Base-by-base conservation (phyloP, 2,329 filamentous ascomycete genomes). In the Pseudocercospora cruenta region DNA sequence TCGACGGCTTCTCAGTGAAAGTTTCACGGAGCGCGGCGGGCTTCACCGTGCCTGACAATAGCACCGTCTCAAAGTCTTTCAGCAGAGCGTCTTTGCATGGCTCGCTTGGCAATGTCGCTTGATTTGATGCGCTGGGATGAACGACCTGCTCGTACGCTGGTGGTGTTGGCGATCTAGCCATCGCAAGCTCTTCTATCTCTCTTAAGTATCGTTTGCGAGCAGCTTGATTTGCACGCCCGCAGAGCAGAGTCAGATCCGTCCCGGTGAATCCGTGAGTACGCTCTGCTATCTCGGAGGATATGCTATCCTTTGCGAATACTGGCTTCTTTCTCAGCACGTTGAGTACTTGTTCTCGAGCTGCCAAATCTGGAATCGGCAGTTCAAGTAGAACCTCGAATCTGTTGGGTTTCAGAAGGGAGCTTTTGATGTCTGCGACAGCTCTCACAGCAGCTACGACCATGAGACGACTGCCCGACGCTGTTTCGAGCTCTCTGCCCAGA, bases 11-110 rank as follows among this genome's bases (percentile, higher is more conserved):
- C 75, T 96, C 92, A 55, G 97, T 84, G 75, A 95, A 92, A 63
- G 97, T 89, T 75, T 96, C 93, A 70, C 92, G 89, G 87, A 98
- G 94, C 3, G 93, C 92, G 0, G 91, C 93, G 1, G 94, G 93
- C 10, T 87, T 86, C n/a, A 93, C 88, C 1, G 3, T 6, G 33
- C 16, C 36, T 0, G 36, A 57, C 22, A 9, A 7, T 2, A 64
- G 28, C 0, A 51, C 54, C 26, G n/a, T 12, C n/a, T 64, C 62
- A 22, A 59, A 66, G 31, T 69, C 67, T 14, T 54, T 10, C 1
- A 67, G 21, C 1, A 58, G 55, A 8, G 43, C 4, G 0, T 67
- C 54, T 19, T 39, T 21, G 4, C 39, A 7, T 19, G 57, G 55
- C 33, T 36, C 55, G 2, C 1, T 7, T 6, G 12, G 3, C 2